These are phyloP conservation scores for Coffea eugenioides DNA, from an alignment of 257 asterid genomes.

Conservation along the genomic window DNA sequence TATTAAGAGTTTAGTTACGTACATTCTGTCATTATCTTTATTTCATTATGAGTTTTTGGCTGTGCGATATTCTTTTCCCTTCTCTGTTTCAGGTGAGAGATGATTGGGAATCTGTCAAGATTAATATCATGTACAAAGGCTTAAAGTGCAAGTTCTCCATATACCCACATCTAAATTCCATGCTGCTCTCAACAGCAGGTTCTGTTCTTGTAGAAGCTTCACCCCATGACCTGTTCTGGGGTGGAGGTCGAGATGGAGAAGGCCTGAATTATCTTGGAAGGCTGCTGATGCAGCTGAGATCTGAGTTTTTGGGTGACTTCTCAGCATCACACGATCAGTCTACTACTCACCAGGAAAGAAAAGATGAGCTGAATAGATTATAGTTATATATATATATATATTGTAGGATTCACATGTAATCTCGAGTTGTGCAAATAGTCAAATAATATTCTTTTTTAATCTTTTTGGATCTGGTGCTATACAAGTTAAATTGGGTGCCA, in stretches of 20 bases:
- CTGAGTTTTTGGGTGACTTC: conserved; percentile 58
- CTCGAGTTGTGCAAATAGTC: background rate
- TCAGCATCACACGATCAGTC: conserved; percentile 23
- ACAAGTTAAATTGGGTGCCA: background rate
- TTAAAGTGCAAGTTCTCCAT: conserved; percentile 70
- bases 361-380: conserved; percentile 25
- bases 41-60: background rate
- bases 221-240: conserved; percentile 97
- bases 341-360: conserved; percentile 21
- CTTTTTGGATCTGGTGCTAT: background rate
- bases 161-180: conserved; percentile 55
- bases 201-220: conserved; percentile 95
- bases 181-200: conserved; percentile 78
- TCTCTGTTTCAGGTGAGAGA: conserved; percentile 60
- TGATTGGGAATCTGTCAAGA: conserved; percentile 80
- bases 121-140: conserved; percentile 71
- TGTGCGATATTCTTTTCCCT: background rate
- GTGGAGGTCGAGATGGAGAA: conserved; percentile 99
- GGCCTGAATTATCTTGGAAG: conserved; percentile 96
- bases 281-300: conserved; percentile 82
- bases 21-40: background rate
- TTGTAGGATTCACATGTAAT: background rate
- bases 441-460: too few relatives aligned
- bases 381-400: background rate
- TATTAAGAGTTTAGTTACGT: background rate